A percentile compares a stretch with the other conserved stretches of the same genome.
phyloP scores from a whole-genome alignment of 2,329 filamentous ascomycete genomes.

The Colletotrichum abscissum region DNA sequence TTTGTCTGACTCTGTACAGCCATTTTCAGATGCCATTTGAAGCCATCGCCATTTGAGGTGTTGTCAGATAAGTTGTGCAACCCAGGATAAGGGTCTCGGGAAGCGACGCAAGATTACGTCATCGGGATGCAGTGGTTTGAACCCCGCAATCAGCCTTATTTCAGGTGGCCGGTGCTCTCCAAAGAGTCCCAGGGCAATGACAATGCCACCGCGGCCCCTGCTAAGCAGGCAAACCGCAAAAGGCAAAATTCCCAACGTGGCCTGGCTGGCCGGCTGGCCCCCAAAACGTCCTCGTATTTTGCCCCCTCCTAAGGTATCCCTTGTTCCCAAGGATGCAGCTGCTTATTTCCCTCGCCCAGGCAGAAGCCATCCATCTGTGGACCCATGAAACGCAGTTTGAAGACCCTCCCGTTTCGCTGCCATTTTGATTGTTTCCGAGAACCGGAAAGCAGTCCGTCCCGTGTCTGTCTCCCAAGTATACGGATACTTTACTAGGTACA shows the following conservation, averaged over 20 bases:
- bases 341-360: neutral
- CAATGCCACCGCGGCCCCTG: neutral
- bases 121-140: neutral
- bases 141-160: constrained; percentile 24
- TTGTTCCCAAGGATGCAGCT: neutral
- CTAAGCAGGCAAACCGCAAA: constrained; percentile 1
- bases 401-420: neutral
- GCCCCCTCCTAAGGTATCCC: neutral
- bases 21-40: neutral
- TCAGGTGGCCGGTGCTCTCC: neutral
- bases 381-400: constrained; percentile 10
- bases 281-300: constrained; percentile 20
- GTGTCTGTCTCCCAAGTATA: neutral
- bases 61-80: neutral
- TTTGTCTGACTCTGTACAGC: neutral
- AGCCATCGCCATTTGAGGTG: neutral
- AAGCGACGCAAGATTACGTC: constrained; percentile 5
- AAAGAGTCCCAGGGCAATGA: neutral
- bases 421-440: no score
- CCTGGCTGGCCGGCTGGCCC: neutral
- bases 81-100: neutral
- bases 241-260: constrained; percentile 1
- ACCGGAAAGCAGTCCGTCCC: neutral
- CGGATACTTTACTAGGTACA: no score
- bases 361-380: constrained; percentile 4